phyloP scores from a whole-genome alignment of 805 yeast species.

The Lipomyces sp. region DNA sequence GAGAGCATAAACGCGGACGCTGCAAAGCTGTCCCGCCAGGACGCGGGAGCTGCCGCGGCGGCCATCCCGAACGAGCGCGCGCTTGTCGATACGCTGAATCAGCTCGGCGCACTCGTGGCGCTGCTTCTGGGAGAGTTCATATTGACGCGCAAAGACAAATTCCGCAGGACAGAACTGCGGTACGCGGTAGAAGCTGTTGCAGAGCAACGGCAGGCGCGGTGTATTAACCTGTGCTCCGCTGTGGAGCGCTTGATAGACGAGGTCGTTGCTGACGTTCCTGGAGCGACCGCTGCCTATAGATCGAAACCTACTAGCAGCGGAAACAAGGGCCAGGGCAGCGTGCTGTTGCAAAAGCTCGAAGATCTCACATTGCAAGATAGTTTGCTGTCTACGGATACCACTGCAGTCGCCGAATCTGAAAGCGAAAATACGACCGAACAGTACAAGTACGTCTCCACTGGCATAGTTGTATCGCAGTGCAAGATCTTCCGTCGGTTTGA shows the following conservation, averaged over 20 bases:
- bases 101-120: slow-evolving; percentile 7
- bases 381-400: background rate
- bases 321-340: background rate
- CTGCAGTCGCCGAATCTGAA: background rate
- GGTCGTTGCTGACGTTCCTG: slow-evolving; percentile 1
- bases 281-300: background rate
- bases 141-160: background rate
- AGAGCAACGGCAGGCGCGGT: slow-evolving; percentile 5
- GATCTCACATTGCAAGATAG: background rate
- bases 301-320: too few species aligned
- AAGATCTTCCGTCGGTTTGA: slow-evolving; percentile 10
- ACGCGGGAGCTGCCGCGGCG: background rate
- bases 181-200: slow-evolving; percentile 3
- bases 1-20: slow-evolving; percentile 10
- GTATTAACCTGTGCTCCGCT: slow-evolving; percentile 9
- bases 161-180: slow-evolving; percentile 1
- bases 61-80: slow-evolving; percentile 3
- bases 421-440: background rate
- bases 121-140: slow-evolving; percentile 6
- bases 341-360: background rate
- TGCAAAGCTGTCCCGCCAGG: background rate
- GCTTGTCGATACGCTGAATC: slow-evolving; percentile 4
- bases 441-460: slow-evolving; percentile 19
- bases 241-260: slow-evolving; percentile 15
- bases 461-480: slow-evolving; percentile 13